Evolutionary conservation across 768 basidiomycete genomes (phyloP), one percentile per base, ranked within the genome.

Genomic region (Agrocybe praecox): DNA sequence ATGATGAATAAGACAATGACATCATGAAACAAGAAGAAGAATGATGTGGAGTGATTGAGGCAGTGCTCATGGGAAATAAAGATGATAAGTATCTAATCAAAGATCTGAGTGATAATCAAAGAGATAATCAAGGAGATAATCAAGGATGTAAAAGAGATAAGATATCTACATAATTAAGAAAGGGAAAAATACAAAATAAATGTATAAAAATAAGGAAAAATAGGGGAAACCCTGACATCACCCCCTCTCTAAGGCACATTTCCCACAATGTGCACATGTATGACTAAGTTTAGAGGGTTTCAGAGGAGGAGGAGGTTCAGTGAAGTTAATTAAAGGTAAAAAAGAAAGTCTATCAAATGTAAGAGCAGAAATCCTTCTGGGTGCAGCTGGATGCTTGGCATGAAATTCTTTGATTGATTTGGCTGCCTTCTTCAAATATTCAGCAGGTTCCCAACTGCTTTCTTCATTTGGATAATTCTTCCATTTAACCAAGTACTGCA

Each of bases 401-500:
- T 46, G 49, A 29, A 49, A 49, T 18, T 49, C 26, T 19, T 49
- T 49, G 14, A 49, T 29, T 8, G 36, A 21, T 19, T 29, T 49
- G 14, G 29, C 12, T n/a, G 49, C 22, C 6, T 34, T 33, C 36
- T 49, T 49, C 10, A 49, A 34, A 19, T 49, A 5, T 5, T 49
- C 32, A 32, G n/a, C 49, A 49, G 49, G 49, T n/a, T 49, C 29
- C 49, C 26, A 49, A 33, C 26, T 33, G n/a, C 49, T 49, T 49
- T 49, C 49, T 49, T 49, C 26, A 49, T 49, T 49, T 7, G 49
- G 49, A 29, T 49, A 49, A 19, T 49, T 33, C 44, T 57, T 52
- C 48, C 49, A 62, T 14, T 55, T 54, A 19, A 62, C 46, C 1
- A 55, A 24, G 49, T 55, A 62, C 34, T 62, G 53, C 11, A 62